Conservation (phyloP, 2,329 filamentous ascomycete species). For the Cladosporium colombiae region DNA sequence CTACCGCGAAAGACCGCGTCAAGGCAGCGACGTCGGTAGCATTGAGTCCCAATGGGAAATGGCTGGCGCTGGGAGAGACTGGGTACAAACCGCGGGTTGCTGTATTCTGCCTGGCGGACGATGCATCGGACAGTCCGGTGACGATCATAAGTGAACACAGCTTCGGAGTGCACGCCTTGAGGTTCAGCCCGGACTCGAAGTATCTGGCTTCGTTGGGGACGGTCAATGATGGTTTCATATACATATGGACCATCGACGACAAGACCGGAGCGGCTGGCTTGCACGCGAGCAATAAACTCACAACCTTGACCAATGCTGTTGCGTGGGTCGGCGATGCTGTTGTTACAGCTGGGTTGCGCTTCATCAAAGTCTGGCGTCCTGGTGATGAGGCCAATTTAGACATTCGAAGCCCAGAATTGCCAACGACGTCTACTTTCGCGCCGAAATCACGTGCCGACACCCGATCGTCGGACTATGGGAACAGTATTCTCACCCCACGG, state of each 20-base stretch:
- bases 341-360: constrained; percentile 83
- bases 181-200: constrained; percentile 83
- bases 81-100: constrained; percentile 90
- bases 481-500: constrained; percentile 42
- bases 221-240: constrained; percentile 90
- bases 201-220: constrained; percentile 87
- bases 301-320: constrained; percentile 81
- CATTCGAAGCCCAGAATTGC: constrained; percentile 20
- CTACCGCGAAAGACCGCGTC: constrained; percentile 87
- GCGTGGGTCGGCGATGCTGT: constrained; percentile 84
- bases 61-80: constrained; percentile 88
- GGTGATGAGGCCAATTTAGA: constrained; percentile 58
- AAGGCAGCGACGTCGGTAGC: constrained; percentile 92
- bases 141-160: constrained; percentile 86
- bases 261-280: constrained; percentile 77
- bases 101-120: constrained; percentile 77
- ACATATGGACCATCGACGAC: constrained; percentile 85
- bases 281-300: constrained; percentile 88
- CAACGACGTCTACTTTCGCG: constrained; percentile 27
- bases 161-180: constrained; percentile 83
- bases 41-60: constrained; percentile 82
- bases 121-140: constrained; percentile 77
- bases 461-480: constrained; percentile 34
- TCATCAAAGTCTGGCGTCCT: constrained; percentile 90
- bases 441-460: constrained; percentile 38